Evolutionary conservation across 176 grass and related monocot species (phyloP).

Genomic region (Aegilops tauschii): DNA sequence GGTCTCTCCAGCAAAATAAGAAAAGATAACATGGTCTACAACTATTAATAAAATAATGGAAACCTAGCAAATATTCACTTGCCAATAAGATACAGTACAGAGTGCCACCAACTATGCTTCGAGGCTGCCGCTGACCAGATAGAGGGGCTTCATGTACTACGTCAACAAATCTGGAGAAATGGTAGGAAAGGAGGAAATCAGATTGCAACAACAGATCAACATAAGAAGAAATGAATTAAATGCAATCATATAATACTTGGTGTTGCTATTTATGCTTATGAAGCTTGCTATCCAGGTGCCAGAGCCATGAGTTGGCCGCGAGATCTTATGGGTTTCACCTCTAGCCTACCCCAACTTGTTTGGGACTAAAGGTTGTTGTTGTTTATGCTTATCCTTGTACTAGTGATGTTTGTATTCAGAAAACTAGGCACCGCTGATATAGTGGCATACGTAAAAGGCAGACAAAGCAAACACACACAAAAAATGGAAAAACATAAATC

Average conservation of each 20-base stretch:
- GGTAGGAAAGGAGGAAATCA: background rate
- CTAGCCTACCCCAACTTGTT: too few relatives aligned
- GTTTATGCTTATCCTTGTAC: background rate
- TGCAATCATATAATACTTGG: background rate
- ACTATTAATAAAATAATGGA: slow-evolving; percentile 18
- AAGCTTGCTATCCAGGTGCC: too few relatives aligned
- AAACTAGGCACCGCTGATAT: background rate
- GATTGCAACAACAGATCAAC: background rate
- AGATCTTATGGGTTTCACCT: too few relatives aligned
- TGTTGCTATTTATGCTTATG: background rate
- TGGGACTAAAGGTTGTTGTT: background rate
- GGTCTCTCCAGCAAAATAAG: background rate
- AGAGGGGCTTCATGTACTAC: slow-evolving; percentile 57
- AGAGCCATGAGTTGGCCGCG: too few relatives aligned
- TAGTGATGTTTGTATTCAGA: background rate
- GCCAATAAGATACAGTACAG: slow-evolving; percentile 68
- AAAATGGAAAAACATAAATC: background rate
- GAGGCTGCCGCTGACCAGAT: slow-evolving; percentile 49
- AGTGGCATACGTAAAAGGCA: background rate
- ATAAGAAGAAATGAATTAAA: background rate
- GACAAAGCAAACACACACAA: background rate
- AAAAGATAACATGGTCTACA: background rate
- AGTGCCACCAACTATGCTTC: slow-evolving; percentile 47
- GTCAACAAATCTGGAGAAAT: slow-evolving; percentile 55
- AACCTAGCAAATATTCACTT: slow-evolving; percentile 42